Base-by-base conservation (phyloP, 192 early-diverging fungal genomes). In the Coemansia sp. region DNA sequence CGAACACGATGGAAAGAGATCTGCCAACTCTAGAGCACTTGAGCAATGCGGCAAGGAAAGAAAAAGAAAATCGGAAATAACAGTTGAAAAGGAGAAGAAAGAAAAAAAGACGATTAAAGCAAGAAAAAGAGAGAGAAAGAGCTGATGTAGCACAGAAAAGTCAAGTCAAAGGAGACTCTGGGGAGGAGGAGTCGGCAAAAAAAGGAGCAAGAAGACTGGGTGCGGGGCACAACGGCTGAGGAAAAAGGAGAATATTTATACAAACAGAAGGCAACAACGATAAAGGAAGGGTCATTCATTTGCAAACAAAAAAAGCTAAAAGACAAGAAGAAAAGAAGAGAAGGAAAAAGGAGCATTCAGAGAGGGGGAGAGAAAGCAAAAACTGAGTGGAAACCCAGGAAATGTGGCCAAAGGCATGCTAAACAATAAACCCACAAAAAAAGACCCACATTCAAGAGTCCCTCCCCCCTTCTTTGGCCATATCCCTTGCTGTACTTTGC, bases 361-460 rank as follows among this genome's bases (percentile, higher is more conserved):
- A 26, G 23, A 54, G 26, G 26, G 26, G 23, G 52, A 54, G 19
- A 12, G 21, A 15, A 15, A 18, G 52, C 52, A 9, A 12, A 19
- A 19, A 23, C 52, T 3, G 26, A 26, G 26, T 66, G 61, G 58
- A 57, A 44, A 39, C 23, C 38, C 65, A 32, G 13, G 15, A 23
- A 57, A 38, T 47, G 49, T 63, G 56, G 65, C 18, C 61, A 54
- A 67, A 74, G 50, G 54, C 45, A 15, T 12, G 49, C 41, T 32
- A 47, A 60, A 66, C 40, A 72, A 65, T 67, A 59, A 62, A 72
- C 47, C 48, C 12, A 59, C 19, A 56, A 4, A 15, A 59, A 41
- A 59, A 59, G 26, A 37, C 57, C 5, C 10, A 16, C 8, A 1
- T 12, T 59, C n/a, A 1, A 59, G 11, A 56, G 54, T 38, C 54